Evolutionary conservation across 495 filamentous ascomycete species (phyloP), one percentile per base, ranked within the genome.

Genomic region (Talaromyces proteolyticus): DNA sequence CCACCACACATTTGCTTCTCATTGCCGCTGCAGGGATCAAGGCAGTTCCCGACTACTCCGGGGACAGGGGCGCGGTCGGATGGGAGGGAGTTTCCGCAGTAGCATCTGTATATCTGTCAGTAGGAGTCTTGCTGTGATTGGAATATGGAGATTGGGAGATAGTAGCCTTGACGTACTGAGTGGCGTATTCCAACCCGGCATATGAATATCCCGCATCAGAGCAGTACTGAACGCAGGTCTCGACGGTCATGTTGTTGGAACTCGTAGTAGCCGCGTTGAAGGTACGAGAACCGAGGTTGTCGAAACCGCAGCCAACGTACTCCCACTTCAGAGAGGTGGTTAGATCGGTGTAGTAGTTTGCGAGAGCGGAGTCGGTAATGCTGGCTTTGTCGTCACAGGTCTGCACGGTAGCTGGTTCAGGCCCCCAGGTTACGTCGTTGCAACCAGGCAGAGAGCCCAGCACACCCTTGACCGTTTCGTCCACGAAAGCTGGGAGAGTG

Each of bases 241-340:
- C 51, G 17, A 59, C 52, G 12, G 57, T 60, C 57, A 60, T 60
- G 6, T 44, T 43, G 10, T 41, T 17, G 25, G 44, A 24, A 40
- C 43, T 53, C 43, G 26, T 37, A 25, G 41, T 29, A 12, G 40
- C n/a, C 6, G 40, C 49, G 22, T 43, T 14, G 16, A 51, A 36
- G 7, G 49, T 51, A 16, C 55, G 52, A 11, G 41, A 19, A 26
- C 40, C 38, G 7, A 52, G 14, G 23, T 44, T 50, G 26, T 60
- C 45, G 20, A 75, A 80, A 43, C 69, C 68, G 37, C 70, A 73
- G 54, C 76, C 73, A 10, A 76, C 73, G 8, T 77, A 75, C 41
- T 76, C 80, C 69, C 79, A 85, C 61, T 45, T 34, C 23, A 29
- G 39, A 3, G 50, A 34, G 17, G 23, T 21, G 14, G 52, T 54